Conservation (phyloP, 1,139 yeast species). For the Sugiyamaella castrensis region DNA sequence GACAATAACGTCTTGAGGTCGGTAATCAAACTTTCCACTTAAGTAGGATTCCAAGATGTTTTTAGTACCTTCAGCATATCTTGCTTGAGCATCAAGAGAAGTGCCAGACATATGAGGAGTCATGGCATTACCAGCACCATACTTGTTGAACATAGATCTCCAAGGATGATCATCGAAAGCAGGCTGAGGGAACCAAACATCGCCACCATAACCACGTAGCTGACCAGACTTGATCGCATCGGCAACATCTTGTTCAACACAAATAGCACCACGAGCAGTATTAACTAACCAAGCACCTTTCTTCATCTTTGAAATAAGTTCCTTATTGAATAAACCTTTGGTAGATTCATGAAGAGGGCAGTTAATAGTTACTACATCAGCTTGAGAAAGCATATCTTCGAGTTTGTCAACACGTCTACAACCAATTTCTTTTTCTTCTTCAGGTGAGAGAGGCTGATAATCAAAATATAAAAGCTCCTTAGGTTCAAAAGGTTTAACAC, state of each 20-base stretch:
- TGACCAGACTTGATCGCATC: conserved; percentile 67
- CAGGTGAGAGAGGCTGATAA: conserved; percentile 63
- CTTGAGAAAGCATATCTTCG: conserved; percentile 61
- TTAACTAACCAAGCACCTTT: conserved; percentile 72
- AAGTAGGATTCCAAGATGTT: conserved; percentile 61
- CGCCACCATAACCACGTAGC: conserved; percentile 76
- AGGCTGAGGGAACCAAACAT: conserved; percentile 80
- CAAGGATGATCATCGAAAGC: conserved; percentile 74
- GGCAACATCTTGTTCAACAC: conserved; percentile 68
- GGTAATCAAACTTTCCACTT: conserved; percentile 57
- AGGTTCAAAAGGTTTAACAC: conserved; percentile 69
- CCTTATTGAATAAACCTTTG: conserved; percentile 62
- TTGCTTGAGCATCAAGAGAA: conserved; percentile 70
- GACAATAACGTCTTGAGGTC: conserved; percentile 69
- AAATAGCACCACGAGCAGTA: conserved; percentile 80
- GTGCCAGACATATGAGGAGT: conserved; percentile 80
- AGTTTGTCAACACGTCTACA: conserved; percentile 60
- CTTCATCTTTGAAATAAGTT: conserved; percentile 65
- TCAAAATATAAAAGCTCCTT: conserved; percentile 70
- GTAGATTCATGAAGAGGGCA: conserved; percentile 73
- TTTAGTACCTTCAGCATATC: conserved; percentile 69
- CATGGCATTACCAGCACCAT: conserved; percentile 78
- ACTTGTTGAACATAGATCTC: conserved; percentile 61
- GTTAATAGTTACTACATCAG: conserved; percentile 73
- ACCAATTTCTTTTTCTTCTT: conserved; percentile 52